These are phyloP conservation scores for Eutrema salsugineum DNA, from an alignment of 441 rosid genomes.

Conservation along the genomic window DNA sequence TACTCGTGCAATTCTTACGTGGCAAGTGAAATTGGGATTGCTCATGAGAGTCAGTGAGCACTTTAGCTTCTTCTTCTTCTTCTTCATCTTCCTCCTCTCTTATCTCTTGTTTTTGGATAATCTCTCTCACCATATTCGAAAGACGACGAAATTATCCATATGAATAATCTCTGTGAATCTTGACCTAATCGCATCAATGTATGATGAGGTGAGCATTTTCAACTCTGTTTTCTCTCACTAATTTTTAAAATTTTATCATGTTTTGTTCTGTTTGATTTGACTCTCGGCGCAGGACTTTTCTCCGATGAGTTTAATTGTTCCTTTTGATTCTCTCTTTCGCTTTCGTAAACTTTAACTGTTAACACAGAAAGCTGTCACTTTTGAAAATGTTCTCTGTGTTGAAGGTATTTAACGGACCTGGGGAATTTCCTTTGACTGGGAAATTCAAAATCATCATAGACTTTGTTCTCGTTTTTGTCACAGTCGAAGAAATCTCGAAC, in stretches of 20 bases:
- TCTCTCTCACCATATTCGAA: neutral
- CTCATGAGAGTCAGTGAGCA: neutral
- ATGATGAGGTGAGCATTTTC: slow-evolving; percentile 15
- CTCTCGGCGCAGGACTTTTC: neutral
- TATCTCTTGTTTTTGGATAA: neutral
- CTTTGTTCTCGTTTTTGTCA: neutral
- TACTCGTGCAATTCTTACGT: neutral
- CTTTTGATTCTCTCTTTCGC: neutral
- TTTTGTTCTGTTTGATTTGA: neutral
- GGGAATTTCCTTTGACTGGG: no score
- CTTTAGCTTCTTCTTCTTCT: neutral
- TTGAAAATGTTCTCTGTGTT: neutral
- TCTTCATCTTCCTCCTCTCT: neutral
- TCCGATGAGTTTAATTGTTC: neutral
- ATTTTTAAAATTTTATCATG: no score
- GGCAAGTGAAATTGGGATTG: neutral
- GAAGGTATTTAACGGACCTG: neutral
- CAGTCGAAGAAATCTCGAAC: neutral
- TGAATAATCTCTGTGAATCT: neutral
- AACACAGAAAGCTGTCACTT: neutral
- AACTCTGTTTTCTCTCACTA: neutral
- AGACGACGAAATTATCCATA: neutral
- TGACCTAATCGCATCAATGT: neutral
- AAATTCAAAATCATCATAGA: no score
- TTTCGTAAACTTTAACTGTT: neutral